Evolutionary conservation across 176 grass and related monocot species (phyloP), one percentile per base, ranked within the genome.

Genomic region (Bolboschoenus planiculmis): DNA sequence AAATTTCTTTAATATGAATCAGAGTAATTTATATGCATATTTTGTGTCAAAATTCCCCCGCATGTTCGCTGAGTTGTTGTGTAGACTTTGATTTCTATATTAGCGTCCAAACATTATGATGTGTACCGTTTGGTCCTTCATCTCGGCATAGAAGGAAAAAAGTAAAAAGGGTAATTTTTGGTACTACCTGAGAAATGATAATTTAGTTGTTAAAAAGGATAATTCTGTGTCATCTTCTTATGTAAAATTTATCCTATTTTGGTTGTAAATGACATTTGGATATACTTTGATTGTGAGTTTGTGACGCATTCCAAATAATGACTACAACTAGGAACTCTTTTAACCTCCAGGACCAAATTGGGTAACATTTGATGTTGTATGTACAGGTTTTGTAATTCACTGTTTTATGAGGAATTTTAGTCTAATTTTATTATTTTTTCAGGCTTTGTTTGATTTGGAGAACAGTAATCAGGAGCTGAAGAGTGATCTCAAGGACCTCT

Each of bases 371-470:
- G 4, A 61, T 61, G 26, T 61, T 56, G 27, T 61, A 61, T 30
- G 27, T 74, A 74, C 21, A 48, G 42, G 42, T 77, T 40, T 31
- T 76, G 72, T 76, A 50, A 50, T 30, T 48, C 24, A 30, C 71
- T 75, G 4, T 42, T 76, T 18, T 74, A 27, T 48, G 18, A 23
- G 7, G 14, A 14, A 51, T 4, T 34, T 37, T 18, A 33, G 26
- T 58, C 20, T 20, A 78, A 74, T 86, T 34, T 20, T 2, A 47
- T 29, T 23, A 13, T 10, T 26, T 31, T 1, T 72, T 54, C 57
- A 98, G 96, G 92, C 92, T 73, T 95, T 98, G 84, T 98, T 98
- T 57, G 96, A 98, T 83, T 88, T 98, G 79, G 96, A 98, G 90
- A 93, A 93, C 62, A 86, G 86, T 35, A 95, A 95, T 65, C 84